Evolutionary conservation across 257 asterid species (phyloP), one percentile per base, ranked within the genome.

Genomic region (Nicotiana benthamiana): DNA sequence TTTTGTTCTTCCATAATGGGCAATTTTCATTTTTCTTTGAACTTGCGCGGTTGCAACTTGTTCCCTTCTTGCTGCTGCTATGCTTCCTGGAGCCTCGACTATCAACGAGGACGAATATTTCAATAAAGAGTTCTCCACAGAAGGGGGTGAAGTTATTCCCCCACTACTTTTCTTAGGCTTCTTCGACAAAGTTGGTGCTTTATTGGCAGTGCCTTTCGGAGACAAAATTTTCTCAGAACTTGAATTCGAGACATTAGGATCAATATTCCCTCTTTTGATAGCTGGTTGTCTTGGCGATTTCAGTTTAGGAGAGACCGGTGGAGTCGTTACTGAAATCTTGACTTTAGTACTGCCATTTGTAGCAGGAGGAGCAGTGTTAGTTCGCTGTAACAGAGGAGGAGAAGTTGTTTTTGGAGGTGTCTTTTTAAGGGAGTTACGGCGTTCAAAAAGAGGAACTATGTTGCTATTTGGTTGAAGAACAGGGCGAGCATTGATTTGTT

Each of bases 21-120:
- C 95, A 57, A 88, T 91, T 24, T 88, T 87, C 92, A 89, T 80
- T 85, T 88, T 91, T 86, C 97, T 88, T 66, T 91, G 95, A 57
- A 86, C 95, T 40, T 91, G 97, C 85, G 87, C 75, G 54, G 75
- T 87, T 13, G 93, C 92, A 13, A 89, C 95, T 62, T 91, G 93
- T 65, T 91, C 97, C 52, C 97, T 86, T 75, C 95, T 86, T 15
- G 97, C 95, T 2, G 97, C 97, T 1, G 97, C 97, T 17, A 93
- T 90, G 85, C 92, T 91, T 34, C 97, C 97, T 0, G 97, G 91
- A 12, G 89, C 90, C 65, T 90, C 91, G 1, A 83, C 85, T 57
- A 86, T 85, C 77, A 83, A 27, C 11, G 89, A 83, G 6, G 89
- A 83, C 18, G 90, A 79, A 66, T 83, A 87, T 77, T 88, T 86